phyloP scores from a whole-genome alignment of 805 yeast species.

The Wickerhamiella brachini region DNA sequence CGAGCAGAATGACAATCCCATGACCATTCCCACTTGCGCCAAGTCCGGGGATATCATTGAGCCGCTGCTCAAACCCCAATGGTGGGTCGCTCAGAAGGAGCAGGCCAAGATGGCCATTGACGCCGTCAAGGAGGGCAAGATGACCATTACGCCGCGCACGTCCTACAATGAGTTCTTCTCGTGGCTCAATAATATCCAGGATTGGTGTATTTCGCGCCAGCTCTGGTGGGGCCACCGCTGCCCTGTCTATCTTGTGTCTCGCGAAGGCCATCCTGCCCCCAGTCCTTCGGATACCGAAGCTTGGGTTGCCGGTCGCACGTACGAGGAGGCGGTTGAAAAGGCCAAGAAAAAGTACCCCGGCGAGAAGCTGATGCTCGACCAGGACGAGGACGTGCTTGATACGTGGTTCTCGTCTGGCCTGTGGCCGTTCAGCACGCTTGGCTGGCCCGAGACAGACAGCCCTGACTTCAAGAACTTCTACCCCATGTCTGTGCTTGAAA shows the following conservation, averaged over 20 bases:
- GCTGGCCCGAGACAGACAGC: conserved; percentile 68
- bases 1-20: conserved; percentile 86
- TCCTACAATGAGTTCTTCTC: conserved; percentile 88
- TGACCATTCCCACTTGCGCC: conserved; percentile 87
- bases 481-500: conserved; percentile 90
- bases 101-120: conserved; percentile 80
- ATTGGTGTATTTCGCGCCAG: conserved; percentile 97
- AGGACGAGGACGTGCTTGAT: conserved; percentile 96
- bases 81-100: conserved; percentile 92
- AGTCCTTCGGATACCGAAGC: conserved; percentile 51
- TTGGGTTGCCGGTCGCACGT: conserved; percentile 84
- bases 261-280: conserved; percentile 50
- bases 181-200: conserved; percentile 93
- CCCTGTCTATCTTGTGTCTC: conserved; percentile 78
- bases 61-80: conserved; percentile 94
- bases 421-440: conserved; percentile 95
- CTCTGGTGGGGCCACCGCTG: conserved; percentile 97
- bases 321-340: conserved; percentile 73
- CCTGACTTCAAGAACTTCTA: conserved; percentile 68
- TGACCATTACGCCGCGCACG: conserved; percentile 72
- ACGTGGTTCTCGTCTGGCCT: conserved; percentile 98
- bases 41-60: conserved; percentile 96
- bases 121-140: conserved; percentile 70
- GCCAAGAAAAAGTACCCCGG: conserved; percentile 64
- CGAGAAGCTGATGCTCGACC: conserved; percentile 59